Percentiles rank a stretch among this genome's conserved stretches.
Evolutionary conservation across 768 basidiomycete species (phyloP).

Genomic region (Tulasnella sp.): DNA sequence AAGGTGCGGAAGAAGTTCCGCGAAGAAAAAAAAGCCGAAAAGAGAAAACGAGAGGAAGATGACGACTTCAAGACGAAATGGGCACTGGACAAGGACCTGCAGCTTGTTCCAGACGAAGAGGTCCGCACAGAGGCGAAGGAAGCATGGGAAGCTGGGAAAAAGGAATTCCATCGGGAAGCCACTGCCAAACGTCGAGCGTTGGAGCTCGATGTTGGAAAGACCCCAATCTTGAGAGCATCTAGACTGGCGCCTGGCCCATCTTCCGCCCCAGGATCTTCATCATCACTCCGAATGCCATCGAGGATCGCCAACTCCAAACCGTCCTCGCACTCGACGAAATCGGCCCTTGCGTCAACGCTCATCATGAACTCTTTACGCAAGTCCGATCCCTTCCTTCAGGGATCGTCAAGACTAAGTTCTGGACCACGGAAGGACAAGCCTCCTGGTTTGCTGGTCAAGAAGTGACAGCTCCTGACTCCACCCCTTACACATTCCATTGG

Average conservation of each 20-base stretch:
- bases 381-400: conserved; percentile 27
- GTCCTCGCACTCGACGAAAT: conserved; percentile 6
- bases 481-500: neutral
- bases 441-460: neutral
- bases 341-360: conserved; percentile 25
- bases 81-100: conserved; percentile 66
- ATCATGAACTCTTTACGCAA: conserved; percentile 26
- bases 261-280: neutral
- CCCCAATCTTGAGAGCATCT: conserved; percentile 12
- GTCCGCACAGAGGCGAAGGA: conserved; percentile 57
- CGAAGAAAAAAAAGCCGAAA: conserved; percentile 75
- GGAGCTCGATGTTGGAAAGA: conserved; percentile 27
- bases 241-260: conserved; percentile 15
- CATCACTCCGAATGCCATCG: conserved; percentile 7
- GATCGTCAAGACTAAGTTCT: neutral
- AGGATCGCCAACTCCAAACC: conserved; percentile 7
- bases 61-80: conserved; percentile 68
- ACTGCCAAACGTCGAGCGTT: conserved; percentile 25
- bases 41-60: conserved; percentile 63
- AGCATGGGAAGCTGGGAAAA: conserved; percentile 55
- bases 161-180: conserved; percentile 45
- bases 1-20: conserved; percentile 79
- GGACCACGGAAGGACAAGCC: neutral
- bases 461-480: neutral
- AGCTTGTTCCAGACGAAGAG: conserved; percentile 58